Evolutionary conservation across 139 green algal genomes (phyloP).

Genomic region (Auxenochlorella protothecoides): DNA sequence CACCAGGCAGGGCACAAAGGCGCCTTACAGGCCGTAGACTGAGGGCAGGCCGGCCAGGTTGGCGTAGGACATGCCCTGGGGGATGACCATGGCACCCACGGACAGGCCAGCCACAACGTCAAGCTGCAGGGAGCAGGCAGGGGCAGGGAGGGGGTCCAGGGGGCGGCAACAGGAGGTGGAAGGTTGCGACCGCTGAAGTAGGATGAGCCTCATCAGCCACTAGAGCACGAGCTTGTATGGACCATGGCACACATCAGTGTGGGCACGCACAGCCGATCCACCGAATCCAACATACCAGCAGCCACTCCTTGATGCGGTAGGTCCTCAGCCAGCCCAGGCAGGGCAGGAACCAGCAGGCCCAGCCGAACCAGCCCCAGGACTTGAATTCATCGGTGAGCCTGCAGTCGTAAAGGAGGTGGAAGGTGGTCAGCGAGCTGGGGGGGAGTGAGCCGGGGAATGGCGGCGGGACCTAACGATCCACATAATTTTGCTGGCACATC

Average conservation of each 20-base stretch:
- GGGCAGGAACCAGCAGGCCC: constrained; percentile 24
- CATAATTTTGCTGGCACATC: no score
- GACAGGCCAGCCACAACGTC: constrained; percentile 54
- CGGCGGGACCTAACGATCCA: no score
- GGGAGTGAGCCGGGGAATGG: no score
- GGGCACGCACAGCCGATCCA: no score
- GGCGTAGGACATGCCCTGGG: constrained; percentile 49
- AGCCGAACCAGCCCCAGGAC: no score
- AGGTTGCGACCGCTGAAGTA: neutral
- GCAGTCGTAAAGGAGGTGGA: no score
- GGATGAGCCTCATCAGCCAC: neutral
- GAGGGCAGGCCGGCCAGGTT: constrained; percentile 51
- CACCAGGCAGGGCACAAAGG: constrained; percentile 59
- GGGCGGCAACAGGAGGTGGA: neutral
- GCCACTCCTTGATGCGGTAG: constrained; percentile 31
- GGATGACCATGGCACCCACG: constrained; percentile 63
- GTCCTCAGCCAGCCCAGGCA: constrained; percentile 43
- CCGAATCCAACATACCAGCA: constrained; percentile 23
- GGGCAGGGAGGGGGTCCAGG: neutral
- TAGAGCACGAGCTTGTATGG: no score
- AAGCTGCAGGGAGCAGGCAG: neutral
- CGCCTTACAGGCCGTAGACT: constrained; percentile 73
- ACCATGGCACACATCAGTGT: neutral
- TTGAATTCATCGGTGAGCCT: no score
- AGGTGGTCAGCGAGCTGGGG: no score